Base-by-base conservation (phyloP, 1,284 basidiomycete genomes). In the Ustilago xerochloae region DNA sequence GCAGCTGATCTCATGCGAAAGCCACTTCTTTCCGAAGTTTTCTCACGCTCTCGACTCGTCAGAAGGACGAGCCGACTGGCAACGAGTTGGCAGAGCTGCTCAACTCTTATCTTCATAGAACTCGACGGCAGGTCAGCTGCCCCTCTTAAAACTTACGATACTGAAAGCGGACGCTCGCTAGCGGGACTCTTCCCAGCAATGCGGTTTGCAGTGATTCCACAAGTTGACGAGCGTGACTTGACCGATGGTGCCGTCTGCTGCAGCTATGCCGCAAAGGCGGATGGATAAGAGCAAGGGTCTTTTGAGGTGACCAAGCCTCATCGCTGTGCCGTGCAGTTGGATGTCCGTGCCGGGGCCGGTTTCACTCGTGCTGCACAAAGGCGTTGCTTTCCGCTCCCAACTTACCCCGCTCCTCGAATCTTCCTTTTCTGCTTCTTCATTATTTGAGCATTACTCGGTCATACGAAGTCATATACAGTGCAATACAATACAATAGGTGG, bases 291-390 rank as follows among this genome's bases (percentile, higher is more conserved):
- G 38, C 20, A 39, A 36, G 35, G 35, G 35, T 39, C 12, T 18
- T 39, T n/a, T n/a, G 12, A 20, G 38, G n/a, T 39, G 38, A 39
- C n/a, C 16, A 20, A 45, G n/a, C 43, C 22, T 45, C 20, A 26
- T 6, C n/a, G n/a, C n/a, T 29, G 35, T 29, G 20, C 26, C 41
- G 10, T 20, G 32, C 32, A 35, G 2, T 18, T 32, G 6, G n/a
- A 28, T 46, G 22, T 36, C 16, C 32, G 53, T 55, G 41, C 53
- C 53, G 43, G 24, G 20, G 22, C 38, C 43, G 22, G 53, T 55
- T 33, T 46, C 53, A 55, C 33, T 28, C 39, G n/a, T 26, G 15
- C 46, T 7, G 46, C 46, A 47, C 36, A 9, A 24, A 18, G 43
- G 32, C 47, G n/a, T 49, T 47, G 22, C 46, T 28, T n/a, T 30